These are phyloP conservation scores for Globisporangium acanthophoron DNA, from an alignment of 352 stramenopile species.

Conservation along the genomic window DNA sequence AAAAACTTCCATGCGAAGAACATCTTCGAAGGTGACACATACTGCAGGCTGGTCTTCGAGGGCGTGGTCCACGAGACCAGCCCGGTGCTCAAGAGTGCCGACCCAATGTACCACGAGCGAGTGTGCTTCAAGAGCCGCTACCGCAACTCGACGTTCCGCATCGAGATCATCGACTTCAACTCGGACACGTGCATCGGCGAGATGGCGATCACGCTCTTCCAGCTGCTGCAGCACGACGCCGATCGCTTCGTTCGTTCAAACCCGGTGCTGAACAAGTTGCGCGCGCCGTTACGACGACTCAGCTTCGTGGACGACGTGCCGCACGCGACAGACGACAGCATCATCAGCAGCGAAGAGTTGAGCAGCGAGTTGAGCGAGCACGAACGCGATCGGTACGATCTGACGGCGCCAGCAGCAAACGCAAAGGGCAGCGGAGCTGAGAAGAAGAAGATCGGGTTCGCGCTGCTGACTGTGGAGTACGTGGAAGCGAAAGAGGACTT, in stretches of 20 bases:
- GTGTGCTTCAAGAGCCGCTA: conserved; percentile 67
- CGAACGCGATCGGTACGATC: conserved; percentile 42
- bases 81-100: conserved; percentile 78
- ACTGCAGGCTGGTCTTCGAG: conserved; percentile 71
- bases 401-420: conserved; percentile 23
- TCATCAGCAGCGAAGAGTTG: neutral
- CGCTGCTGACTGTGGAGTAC: conserved; percentile 56
- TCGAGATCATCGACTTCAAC: conserved; percentile 85
- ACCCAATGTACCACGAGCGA: conserved; percentile 84
- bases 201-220: conserved; percentile 64
- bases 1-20: conserved; percentile 78
- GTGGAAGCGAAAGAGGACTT: conserved; percentile 70
- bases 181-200: conserved; percentile 68
- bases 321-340: conserved; percentile 4
- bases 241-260: conserved; percentile 59
- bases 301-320: conserved; percentile 38
- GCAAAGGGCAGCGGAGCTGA: conserved; percentile 22
- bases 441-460: conserved; percentile 50
- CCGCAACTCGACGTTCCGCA: conserved; percentile 48
- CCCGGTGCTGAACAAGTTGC: conserved; percentile 37
- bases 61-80: conserved; percentile 70
- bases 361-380: conserved; percentile 21
- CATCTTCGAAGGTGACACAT: conserved; percentile 84
- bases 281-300: conserved; percentile 35
- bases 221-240: conserved; percentile 70